Percentiles rank a stretch among this genome's conserved stretches.
Evolutionary conservation across 106 monocot species (phyloP).

Genomic region (Allium fistulosum): DNA sequence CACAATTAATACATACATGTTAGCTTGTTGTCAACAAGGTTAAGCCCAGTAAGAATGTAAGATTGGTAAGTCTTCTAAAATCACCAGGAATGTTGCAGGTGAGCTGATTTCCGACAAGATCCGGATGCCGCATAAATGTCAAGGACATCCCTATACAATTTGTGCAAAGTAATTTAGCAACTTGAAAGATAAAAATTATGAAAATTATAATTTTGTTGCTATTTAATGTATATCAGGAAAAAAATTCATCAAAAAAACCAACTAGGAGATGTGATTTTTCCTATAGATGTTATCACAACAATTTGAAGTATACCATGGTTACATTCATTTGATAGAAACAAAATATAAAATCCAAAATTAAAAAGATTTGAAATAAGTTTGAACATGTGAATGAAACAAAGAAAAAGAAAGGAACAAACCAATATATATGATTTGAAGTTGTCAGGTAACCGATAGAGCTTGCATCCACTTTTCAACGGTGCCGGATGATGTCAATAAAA

Average conservation of each 20-base stretch:
- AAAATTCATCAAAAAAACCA: neutral
- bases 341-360: neutral
- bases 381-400: neutral
- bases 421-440: constrained; percentile 53
- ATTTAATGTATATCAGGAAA: neutral
- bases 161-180: too few relatives aligned
- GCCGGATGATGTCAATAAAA: constrained; percentile 79
- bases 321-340: neutral
- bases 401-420: constrained; percentile 25
- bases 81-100: too few relatives aligned
- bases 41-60: too few relatives aligned
- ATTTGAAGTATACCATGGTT: too few relatives aligned
- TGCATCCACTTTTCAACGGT: constrained; percentile 60
- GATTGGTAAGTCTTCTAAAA: too few relatives aligned
- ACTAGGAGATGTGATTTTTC: neutral
- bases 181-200: neutral
- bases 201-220: neutral
- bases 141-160: too few relatives aligned
- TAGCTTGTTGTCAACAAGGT: too few relatives aligned
- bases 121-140: too few relatives aligned
- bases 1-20: too few relatives aligned
- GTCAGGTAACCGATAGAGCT: constrained; percentile 70
- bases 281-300: too few relatives aligned
- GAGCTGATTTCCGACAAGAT: too few relatives aligned
- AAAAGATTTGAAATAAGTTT: neutral